Conservation (phyloP, 768 basidiomycete species). For the Phaeolepiota aurea region DNA sequence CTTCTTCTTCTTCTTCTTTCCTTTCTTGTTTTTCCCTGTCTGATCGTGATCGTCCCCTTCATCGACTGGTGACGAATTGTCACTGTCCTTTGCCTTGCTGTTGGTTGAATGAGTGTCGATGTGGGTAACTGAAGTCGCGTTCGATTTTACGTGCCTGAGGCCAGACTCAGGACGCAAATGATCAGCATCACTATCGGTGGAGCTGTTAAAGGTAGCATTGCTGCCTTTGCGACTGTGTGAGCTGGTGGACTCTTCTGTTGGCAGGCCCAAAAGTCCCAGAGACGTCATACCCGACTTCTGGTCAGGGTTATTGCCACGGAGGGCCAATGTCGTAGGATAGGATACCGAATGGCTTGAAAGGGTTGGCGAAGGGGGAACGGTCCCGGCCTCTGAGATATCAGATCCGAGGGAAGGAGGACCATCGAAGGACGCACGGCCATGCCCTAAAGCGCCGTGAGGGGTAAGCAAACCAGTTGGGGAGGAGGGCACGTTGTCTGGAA, state of each 20-base stretch:
- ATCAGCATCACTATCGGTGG: slow-evolving; percentile 46
- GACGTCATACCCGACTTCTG: slow-evolving; percentile 43
- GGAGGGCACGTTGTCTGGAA: slow-evolving; percentile 6
- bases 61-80: slow-evolving; percentile 11
- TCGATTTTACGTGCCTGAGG: slow-evolving; percentile 30
- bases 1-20: slow-evolving; percentile 14
- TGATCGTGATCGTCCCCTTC: slow-evolving; percentile 9
- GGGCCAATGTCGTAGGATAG: slow-evolving; percentile 42
- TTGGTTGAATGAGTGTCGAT: slow-evolving; percentile 16
- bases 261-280: slow-evolving; percentile 37
- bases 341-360: slow-evolving; percentile 57
- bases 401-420: slow-evolving; percentile 11
- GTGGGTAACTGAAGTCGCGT: slow-evolving; percentile 24
- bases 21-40: slow-evolving; percentile 13
- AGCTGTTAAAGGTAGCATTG: slow-evolving; percentile 44
- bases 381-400: slow-evolving; percentile 15
- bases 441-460: slow-evolving; percentile 8
- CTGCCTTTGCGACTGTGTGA: slow-evolving; percentile 50
- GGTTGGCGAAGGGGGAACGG: slow-evolving; percentile 67
- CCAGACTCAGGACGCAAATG: slow-evolving; percentile 18
- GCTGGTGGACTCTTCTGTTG: slow-evolving; percentile 14
- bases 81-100: slow-evolving; percentile 13
- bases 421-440: slow-evolving; percentile 7
- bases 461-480: slow-evolving; percentile 14
- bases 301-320: slow-evolving; percentile 67